Evolutionary conservation across 306 rosid species (phyloP), one percentile per base, ranked within the genome.

Genomic region (Sicyos baderoa): DNA sequence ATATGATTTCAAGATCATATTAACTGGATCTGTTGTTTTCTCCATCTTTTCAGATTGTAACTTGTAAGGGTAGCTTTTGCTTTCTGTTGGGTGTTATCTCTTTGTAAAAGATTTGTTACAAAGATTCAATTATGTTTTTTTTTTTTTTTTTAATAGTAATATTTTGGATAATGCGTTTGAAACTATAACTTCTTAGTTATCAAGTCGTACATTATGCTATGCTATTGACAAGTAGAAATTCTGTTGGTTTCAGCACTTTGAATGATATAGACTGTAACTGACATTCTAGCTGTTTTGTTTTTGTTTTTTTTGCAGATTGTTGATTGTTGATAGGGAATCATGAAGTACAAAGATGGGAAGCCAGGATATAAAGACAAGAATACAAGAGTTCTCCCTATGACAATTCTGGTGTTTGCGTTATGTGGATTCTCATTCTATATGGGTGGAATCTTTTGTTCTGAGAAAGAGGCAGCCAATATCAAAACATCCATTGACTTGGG

Each of bases 331-430:
- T 72, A 40, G 47, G 62, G 54, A 48, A 86, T 21, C 78, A 94
- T 94, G 99, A 94, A 90, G 86, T 76, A 88, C 75, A 90, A 90
- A 80, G 99, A 94, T 77, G 96, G 91, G 58, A 94, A 94, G 83
- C 90, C 86, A 58, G 82, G 78, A 54, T 25, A 64, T 70, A 82
- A 59, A 42, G 90, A 89, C 19, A 91, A 84, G 78, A 78, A 74
- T 51, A 55, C 87, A 55, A 77, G 77, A 77, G 63, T 75, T 76
- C 61, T 94, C 63, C 79, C 85, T 5, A 72, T 79, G 76, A 65
- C 89, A 55, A 69, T 88, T 69, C 78, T 81, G 52, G 17, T 85
- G 64, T 29, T 88, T 73, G 76, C 75, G 62, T 83, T 94, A 16
- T 90, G 97, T 25, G 96, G 96, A 13, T 61, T 88, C 22, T 85